Evolutionary conservation across 352 stramenopile species (phyloP).

Genomic region (Phytophthora podocarpi): DNA sequence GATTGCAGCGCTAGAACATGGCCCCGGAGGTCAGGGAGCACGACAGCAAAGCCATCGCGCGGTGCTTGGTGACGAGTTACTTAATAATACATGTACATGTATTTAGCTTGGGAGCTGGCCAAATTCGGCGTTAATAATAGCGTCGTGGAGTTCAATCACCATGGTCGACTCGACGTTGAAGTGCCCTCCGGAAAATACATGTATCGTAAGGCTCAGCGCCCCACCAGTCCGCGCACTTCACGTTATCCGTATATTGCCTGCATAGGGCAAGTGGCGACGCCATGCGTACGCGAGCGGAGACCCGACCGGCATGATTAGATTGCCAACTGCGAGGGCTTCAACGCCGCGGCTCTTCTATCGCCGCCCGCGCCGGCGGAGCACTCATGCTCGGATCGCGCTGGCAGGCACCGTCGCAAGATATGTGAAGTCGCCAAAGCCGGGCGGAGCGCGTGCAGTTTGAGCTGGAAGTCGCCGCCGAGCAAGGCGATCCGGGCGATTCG

Average conservation of each 20-base stretch:
- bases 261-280: constrained; percentile 25
- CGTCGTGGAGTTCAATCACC: no score
- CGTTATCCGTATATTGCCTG: constrained; percentile 9
- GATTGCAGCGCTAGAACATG: background rate
- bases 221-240: no score
- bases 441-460: constrained; percentile 2
- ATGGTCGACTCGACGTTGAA: constrained; percentile 29
- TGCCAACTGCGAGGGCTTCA: constrained; percentile 15
- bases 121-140: no score
- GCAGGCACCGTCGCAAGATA: constrained; percentile 32
- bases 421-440: constrained; percentile 25
- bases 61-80: constrained; percentile 3
- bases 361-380: no score
- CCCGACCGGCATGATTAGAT: constrained; percentile 5
- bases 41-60: background rate
- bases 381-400: constrained; percentile 30
- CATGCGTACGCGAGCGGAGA: constrained; percentile 9
- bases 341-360: constrained; percentile 17
- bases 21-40: constrained; percentile 1
- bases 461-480: background rate
- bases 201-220: background rate
- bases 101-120: no score
- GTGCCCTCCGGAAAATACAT: background rate
- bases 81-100: background rate
- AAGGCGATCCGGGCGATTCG: constrained; percentile 1